Conservation (phyloP, 2,329 filamentous ascomycete genomes). For the Tolypocladium ovalisporum region DNA sequence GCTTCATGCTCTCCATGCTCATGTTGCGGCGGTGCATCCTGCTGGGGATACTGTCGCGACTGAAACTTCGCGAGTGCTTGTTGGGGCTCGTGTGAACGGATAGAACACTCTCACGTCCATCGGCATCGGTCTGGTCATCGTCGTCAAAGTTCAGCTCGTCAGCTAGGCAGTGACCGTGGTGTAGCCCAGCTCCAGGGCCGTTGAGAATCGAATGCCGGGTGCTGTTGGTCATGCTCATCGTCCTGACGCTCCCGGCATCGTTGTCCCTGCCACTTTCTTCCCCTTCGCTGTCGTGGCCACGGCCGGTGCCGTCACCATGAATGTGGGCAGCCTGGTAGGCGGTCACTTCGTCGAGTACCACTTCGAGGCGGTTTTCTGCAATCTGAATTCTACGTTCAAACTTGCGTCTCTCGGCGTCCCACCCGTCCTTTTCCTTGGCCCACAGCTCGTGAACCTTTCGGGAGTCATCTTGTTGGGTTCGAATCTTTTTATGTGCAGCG, state of each 20-base stretch:
- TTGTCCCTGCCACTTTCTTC: conserved; percentile 54
- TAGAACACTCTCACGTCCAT: conserved; percentile 53
- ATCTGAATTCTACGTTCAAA: conserved; percentile 80
- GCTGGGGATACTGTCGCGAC: conserved; percentile 43
- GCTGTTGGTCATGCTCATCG: conserved; percentile 62
- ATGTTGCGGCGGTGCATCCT: conserved; percentile 42
- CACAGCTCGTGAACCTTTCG: conserved; percentile 69
- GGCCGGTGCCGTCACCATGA: conserved; percentile 21
- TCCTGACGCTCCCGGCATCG: conserved; percentile 60
- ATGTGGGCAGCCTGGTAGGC: conserved; percentile 49
- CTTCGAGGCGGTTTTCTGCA: conserved; percentile 77
- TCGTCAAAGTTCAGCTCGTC: conserved; percentile 87
- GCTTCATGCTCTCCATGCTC: conserved; percentile 47
- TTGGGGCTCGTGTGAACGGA: conserved; percentile 33
- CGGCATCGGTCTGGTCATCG: conserved; percentile 57
- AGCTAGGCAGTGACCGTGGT: conserved; percentile 66
- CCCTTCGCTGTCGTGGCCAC: conserved; percentile 42
- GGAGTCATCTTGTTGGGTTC: conserved; percentile 72
- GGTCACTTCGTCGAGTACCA: conserved; percentile 77
- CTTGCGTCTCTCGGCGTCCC: conserved; percentile 73
- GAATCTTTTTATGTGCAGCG: conserved; percentile 62
- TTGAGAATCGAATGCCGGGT: conserved; percentile 64
- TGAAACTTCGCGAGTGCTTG: conserved; percentile 41
- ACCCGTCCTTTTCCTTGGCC: conserved; percentile 72
- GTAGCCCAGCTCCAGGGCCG: conserved; percentile 22